These are phyloP conservation scores for Madurella mycetomatis DNA, from an alignment of 2,329 filamentous ascomycete genomes.

Conservation along the genomic window DNA sequence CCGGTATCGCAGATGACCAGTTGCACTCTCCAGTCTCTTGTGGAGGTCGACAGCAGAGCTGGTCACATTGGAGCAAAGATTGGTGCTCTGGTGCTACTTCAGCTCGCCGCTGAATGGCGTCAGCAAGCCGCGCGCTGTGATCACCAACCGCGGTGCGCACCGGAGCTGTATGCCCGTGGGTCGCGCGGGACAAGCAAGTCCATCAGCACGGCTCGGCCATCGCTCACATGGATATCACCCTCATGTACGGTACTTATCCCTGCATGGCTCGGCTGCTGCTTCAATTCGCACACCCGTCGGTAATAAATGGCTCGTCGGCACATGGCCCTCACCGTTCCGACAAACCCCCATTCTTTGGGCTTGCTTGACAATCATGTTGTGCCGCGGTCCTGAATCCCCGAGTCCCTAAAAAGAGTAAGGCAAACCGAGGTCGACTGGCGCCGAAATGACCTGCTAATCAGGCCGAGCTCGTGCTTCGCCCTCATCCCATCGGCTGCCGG, in stretches of 20 bases:
- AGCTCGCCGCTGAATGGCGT: no score
- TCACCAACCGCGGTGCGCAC: background rate
- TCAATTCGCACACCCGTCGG: background rate
- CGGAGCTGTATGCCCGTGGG: constrained; percentile 6
- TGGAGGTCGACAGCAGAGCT: no score
- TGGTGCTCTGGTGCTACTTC: background rate
- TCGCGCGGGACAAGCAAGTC: background rate
- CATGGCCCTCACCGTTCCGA: background rate
- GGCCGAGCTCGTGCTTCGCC: no score
- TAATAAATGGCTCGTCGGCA: background rate
- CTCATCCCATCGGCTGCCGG: no score
- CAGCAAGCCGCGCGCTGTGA: background rate
- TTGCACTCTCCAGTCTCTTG: no score
- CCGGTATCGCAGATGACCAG: background rate
- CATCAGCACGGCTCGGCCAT: constrained; percentile 15
- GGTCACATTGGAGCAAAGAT: no score
- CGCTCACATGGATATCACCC: constrained; percentile 1
- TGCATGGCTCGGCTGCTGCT: constrained; percentile 3
- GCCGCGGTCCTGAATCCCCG: no score
- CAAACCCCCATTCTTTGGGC: background rate
- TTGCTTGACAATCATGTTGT: no score
- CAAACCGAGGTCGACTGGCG: no score
- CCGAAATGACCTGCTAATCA: no score
- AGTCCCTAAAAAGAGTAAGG: no score
- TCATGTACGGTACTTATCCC: background rate